phyloP scores from a whole-genome alignment of 2,329 filamentous ascomycete species.

The Pseudocercospora musae region DNA sequence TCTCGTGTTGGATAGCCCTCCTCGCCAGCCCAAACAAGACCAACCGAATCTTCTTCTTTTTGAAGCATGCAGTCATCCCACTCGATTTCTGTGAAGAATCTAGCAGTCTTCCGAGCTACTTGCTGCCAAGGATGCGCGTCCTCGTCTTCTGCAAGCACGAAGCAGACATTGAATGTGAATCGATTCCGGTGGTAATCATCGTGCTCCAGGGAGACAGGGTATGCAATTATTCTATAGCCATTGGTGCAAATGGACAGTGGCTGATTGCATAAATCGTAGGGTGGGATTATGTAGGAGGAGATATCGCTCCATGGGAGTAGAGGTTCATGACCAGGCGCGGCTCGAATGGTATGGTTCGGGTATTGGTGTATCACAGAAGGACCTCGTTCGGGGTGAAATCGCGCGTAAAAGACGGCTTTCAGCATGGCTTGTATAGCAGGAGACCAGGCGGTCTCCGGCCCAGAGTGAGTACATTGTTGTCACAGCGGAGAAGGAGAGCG shows the following conservation, averaged over 20 bases:
- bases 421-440: slow-evolving; percentile 45
- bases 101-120: slow-evolving; percentile 80
- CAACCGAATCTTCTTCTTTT: slow-evolving; percentile 47
- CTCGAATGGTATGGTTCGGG: slow-evolving; percentile 26
- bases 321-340: slow-evolving; percentile 5
- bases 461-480: not conserved
- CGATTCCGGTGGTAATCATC: slow-evolving; percentile 74
- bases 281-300: slow-evolving; percentile 89
- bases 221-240: slow-evolving; percentile 78
- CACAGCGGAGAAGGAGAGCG: not conserved
- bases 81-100: slow-evolving; percentile 84
- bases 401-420: slow-evolving; percentile 64
- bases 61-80: slow-evolving; percentile 84
- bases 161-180: slow-evolving; percentile 97
- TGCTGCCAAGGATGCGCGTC: slow-evolving; percentile 62
- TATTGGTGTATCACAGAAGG: slow-evolving; percentile 34
- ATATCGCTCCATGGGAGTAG: slow-evolving; percentile 66
- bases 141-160: slow-evolving; percentile 68
- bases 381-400: slow-evolving; percentile 56
- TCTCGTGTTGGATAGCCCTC: slow-evolving; percentile 26
- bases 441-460: not conserved
- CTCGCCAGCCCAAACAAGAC: slow-evolving; percentile 29
- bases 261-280: slow-evolving; percentile 91
- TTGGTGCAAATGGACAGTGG: slow-evolving; percentile 73
- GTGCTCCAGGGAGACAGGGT: slow-evolving; percentile 82